These are phyloP conservation scores for Uromyces viciae-fabae DNA, from an alignment of 1,284 basidiomycete genomes.

Conservation along the genomic window DNA sequence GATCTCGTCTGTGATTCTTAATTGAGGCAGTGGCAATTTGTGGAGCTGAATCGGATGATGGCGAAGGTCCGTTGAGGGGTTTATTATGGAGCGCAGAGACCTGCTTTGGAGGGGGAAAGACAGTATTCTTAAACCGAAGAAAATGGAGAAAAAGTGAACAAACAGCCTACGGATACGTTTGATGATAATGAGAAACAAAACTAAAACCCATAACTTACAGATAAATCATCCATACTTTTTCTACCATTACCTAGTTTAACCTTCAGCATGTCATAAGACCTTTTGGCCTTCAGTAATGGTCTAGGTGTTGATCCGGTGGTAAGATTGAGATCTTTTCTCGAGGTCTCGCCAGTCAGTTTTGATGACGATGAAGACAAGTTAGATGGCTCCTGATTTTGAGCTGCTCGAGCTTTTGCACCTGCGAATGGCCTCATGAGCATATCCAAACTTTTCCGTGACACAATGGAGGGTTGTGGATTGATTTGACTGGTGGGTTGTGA, in stretches of 20 bases:
- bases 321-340: neutral
- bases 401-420: neutral
- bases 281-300: constrained; percentile 25
- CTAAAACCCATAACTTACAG: constrained; percentile 2
- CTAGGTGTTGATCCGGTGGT: neutral
- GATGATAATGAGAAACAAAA: neutral
- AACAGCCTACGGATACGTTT: no score
- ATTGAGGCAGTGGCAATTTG: no score
- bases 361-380: neutral
- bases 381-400: neutral
- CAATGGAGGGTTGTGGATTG: neutral
- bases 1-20: neutral
- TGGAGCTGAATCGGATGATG: neutral
- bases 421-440: constrained; percentile 15
- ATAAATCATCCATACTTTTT: constrained; percentile 43
- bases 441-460: constrained; percentile 31
- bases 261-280: constrained; percentile 34
- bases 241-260: constrained; percentile 17
- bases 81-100: no score
- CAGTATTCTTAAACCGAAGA: no score
- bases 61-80: neutral
- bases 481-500: neutral
- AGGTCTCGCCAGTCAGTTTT: neutral
- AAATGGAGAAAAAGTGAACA: no score
- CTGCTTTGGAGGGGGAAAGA: no score